Base-by-base conservation (phyloP, 306 rosid genomes). In the Arachis hypogaea region DNA sequence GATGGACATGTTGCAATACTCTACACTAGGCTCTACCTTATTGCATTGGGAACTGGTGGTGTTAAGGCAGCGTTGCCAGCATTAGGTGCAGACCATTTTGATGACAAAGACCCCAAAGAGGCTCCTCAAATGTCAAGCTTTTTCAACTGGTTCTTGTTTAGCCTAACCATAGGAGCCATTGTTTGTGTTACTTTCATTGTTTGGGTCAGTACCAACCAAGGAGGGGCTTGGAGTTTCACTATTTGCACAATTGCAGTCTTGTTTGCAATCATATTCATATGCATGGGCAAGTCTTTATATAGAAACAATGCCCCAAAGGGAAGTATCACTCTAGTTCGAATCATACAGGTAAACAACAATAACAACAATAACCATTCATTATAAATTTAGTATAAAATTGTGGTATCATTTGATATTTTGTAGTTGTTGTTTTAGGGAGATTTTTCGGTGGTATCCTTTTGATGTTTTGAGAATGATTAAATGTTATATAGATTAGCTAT, bases 11-110 rank as follows among this genome's bases (percentile, higher is more conserved):
- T 55, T 36, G 90, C 88, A 6, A 76, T 90, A 28, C 91, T 90
- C 12, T 90, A 78, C 50, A n/a, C 43, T 4, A 95, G 95, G 0
- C 77, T 93, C 3, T 93, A 90, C 85, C 83, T 93, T 42, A 7
- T 93, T 69, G 96, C 96, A 5, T 47, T 93, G 52, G 98, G 98
- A 75, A 81, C 88, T 1, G 57, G 96, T 55, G 95, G 98, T 5
- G 54, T 93, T 62, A 93, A 90, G 69, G 85, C 88, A 3, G 91
- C 92, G 16, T 76, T 93, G 66, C 95, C 95, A 1, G 85, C 93
- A 11, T 78, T 90, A 54, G 98, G 98, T 11, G 96, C 96, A 30
- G 93, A 93, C 47, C 98, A 93, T 52, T 90, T 90, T 73, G 86
- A 88, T 46, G 91, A 72, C 1, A 82, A 78, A 28, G 85, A 88